Base-by-base conservation (phyloP, 768 basidiomycete genomes). In the Phylloporus rhodoxanthus region DNA sequence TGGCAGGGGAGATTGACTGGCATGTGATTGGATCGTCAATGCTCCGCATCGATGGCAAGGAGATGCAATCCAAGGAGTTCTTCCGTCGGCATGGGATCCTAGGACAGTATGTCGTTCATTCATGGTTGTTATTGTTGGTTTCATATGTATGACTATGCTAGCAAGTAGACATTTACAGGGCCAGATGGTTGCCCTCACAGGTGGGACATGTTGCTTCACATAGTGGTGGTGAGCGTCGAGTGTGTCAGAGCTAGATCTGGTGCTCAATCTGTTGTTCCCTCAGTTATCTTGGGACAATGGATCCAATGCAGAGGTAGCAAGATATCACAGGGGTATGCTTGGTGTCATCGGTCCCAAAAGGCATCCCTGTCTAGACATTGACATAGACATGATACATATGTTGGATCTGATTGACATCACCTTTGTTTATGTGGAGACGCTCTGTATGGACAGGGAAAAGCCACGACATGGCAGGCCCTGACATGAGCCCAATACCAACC, bases 1-100 rank as follows among this genome's bases (percentile, higher is more conserved):
- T 55, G 6, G 56, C 69, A 30, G 73, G 63, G 7, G 60, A 64
- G 42, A 69, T 74, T 11, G 63, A 69, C 13, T 70, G 68, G 66
- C 61, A 44, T 7, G 6, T 51, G 2, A 13, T 66, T 8, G 50
- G 47, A 19, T 57, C 66, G 1, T 61, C 69, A 7, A 60, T 51
- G 19, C 54, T 74, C 33, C 60, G 56, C 3, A 60, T 69, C 19
- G 48, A 58, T 5, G 70, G 61, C 6, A 19, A 60, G 14, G 66
- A 66, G 47, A 48, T 64, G 33, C 43, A 55, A 17, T 57, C 64
- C 1, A 42, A 46, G 13, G 40, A 55, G 0, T 71, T 65, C 39
- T 51, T 67, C 10, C 44, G 43, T 38, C 21, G 37, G 0, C 54
- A 52, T 42, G 63, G 65, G 14, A 33, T 57, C 13, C 17, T 6